Conservation (phyloP, 371 early-diverging fungal genomes). For the Dichotomocladium elegans region DNA sequence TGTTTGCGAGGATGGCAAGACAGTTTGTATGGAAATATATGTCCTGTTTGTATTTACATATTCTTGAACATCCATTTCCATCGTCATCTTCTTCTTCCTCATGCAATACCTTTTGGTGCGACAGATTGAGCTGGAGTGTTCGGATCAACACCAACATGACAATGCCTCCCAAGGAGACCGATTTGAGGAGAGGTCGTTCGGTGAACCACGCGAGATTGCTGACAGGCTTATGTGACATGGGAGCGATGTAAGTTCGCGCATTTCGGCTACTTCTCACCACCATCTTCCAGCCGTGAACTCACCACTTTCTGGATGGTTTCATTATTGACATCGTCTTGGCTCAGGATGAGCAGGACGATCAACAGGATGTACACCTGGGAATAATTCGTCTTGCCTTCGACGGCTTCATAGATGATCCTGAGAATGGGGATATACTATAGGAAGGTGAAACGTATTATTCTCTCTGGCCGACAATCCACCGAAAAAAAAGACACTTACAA, state of each 20-base stretch:
- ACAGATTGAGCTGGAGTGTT: constrained; percentile 65
- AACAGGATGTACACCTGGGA: constrained; percentile 68
- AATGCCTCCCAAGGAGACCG: constrained; percentile 66
- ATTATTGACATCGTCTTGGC: constrained; percentile 72
- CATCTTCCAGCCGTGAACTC: constrained; percentile 14
- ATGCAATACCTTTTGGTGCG: constrained; percentile 56
- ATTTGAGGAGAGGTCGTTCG: constrained; percentile 62
- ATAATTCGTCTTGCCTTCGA: constrained; percentile 59
- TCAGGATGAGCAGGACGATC: constrained; percentile 60
- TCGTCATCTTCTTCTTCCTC: background rate
- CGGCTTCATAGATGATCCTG: constrained; percentile 63
- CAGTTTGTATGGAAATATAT: constrained; percentile 68
- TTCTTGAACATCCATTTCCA: background rate
- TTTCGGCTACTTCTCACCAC: too few species aligned
- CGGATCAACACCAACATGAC: constrained; percentile 61
- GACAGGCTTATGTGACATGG: constrained; percentile 31
- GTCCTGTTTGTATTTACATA: constrained; percentile 33
- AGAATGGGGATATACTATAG: constrained; percentile 65
- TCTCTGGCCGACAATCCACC: background rate
- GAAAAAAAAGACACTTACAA: constrained; percentile 34
- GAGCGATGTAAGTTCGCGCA: background rate
- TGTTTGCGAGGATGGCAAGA: constrained; percentile 64
- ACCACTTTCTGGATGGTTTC: constrained; percentile 75
- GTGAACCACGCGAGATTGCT: constrained; percentile 70
- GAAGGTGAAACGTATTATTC: background rate